phyloP scores from a whole-genome alignment of 2,329 filamentous ascomycete species.

The Raffaelea deltoideospora region DNA sequence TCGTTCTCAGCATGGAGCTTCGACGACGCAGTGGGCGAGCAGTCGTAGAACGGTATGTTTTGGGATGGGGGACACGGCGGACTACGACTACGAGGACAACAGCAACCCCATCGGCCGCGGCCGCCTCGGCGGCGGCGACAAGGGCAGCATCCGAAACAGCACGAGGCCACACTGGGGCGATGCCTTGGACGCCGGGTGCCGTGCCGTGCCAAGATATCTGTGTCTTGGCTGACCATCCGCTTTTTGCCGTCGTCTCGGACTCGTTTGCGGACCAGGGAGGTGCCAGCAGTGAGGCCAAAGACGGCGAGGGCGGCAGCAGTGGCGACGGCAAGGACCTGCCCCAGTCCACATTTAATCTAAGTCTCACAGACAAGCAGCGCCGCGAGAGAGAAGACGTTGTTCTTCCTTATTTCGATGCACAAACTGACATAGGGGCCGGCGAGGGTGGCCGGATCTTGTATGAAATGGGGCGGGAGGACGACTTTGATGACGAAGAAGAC shows the following conservation, averaged over 20 bases:
- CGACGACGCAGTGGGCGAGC: slow-evolving; percentile 67
- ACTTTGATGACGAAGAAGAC: slow-evolving; percentile 59
- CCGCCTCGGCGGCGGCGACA: neutral
- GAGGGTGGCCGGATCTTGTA: slow-evolving; percentile 90
- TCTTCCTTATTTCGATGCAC: slow-evolving; percentile 91
- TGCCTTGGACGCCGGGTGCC: slow-evolving; percentile 5
- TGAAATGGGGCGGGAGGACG: slow-evolving; percentile 91
- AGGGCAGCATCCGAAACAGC: too few species aligned
- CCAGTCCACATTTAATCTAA: slow-evolving; percentile 70
- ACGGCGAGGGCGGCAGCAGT: slow-evolving; percentile 21
- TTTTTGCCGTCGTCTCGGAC: slow-evolving; percentile 41
- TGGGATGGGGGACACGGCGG: slow-evolving; percentile 16
- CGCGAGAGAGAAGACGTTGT: slow-evolving; percentile 78
- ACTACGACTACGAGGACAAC: neutral
- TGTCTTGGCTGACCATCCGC: slow-evolving; percentile 63
- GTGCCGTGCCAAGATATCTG: slow-evolving; percentile 20
- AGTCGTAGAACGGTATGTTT: slow-evolving; percentile 52
- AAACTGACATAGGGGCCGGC: slow-evolving; percentile 61
- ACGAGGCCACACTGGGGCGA: neutral
- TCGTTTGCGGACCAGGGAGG: slow-evolving; percentile 22
- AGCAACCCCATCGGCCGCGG: neutral
- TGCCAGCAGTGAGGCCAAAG: slow-evolving; percentile 26
- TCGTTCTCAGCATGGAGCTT: slow-evolving; percentile 77
- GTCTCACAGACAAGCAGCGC: slow-evolving; percentile 80
- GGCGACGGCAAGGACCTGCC: slow-evolving; percentile 34